Evolutionary conservation across 2,329 filamentous ascomycete species (phyloP), one percentile per base, ranked within the genome.

Genomic region (Tolypocladium guangdongense): DNA sequence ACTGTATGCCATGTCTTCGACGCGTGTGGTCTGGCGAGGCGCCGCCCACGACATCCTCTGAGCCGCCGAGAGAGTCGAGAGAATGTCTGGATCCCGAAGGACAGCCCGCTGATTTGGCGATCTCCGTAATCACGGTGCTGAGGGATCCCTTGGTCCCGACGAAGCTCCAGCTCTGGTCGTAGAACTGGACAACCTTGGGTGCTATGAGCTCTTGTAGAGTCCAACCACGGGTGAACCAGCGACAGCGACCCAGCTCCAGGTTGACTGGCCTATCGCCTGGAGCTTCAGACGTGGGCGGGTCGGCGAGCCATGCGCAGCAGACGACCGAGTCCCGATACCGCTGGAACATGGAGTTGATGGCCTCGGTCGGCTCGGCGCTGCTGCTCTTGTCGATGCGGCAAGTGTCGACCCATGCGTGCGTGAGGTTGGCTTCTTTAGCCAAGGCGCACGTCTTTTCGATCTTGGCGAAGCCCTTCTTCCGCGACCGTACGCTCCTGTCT

Each of bases 191-290:
- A 4, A 49, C 38, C 8, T 47, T 46, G 0, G 65, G 64, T 11
- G 65, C 65, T 14, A 67, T 54, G 22, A 68, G 60, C 20, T 68
- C 66, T 32, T 65, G 62, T 0, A 68, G 50, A 3, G 61, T 63
- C 61, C 61, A 62, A 0, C 60, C 58, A 1, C 59, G 51, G 33
- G 49, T 58, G 24, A 63, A 63, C 60, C 61, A 62, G 12, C 57
- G 47, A 3, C 60, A 55, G 14, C 46, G 20, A 12, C 47, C 33
- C 2, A 60, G 38, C 10, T 11, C 7, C 45, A 2, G 7, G 11
- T 18, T 33, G 35, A 37, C 32, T 32, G 32, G 27, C 27, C 14
- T 6, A 11, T 24, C 22, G 20, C 27, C 27, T 4, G 52, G 27
- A 41, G n/a, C 18, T 50, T 49, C 50, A 30, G 53, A 35, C 14